A percentile compares a stretch with the other conserved stretches of the same genome.
Evolutionary conservation across 1,284 basidiomycete genomes (phyloP).

Genomic region (Sanghuangporus sanghuang): DNA sequence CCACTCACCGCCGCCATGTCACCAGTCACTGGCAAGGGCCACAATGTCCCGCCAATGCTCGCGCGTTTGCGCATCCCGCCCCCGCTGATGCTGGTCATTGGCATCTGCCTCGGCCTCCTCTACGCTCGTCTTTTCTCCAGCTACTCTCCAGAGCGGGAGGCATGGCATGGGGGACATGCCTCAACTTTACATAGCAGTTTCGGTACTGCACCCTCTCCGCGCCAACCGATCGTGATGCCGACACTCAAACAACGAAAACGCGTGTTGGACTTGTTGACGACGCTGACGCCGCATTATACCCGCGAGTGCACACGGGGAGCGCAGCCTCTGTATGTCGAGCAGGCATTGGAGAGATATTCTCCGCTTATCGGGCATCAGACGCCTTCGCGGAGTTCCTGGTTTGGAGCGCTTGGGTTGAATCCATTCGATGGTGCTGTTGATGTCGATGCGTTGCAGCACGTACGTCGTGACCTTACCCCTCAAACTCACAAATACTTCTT

Average conservation of each 20-base stretch:
- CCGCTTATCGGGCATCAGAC: constrained; percentile 75
- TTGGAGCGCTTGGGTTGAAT: constrained; percentile 46
- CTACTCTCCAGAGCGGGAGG: constrained; percentile 4
- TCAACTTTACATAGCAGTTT: constrained; percentile 33
- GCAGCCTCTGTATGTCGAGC: constrained; percentile 79
- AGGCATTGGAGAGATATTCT: constrained; percentile 80
- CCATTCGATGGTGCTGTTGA: constrained; percentile 40
- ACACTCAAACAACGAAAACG: constrained; percentile 77
- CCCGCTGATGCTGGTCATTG: constrained; percentile 16
- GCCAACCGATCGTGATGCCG: constrained; percentile 61
- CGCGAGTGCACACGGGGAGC: constrained; percentile 82
- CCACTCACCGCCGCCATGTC: constrained; percentile 6
- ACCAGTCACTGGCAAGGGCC: neutral
- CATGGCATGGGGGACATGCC: constrained; percentile 52
- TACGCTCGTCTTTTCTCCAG: constrained; percentile 12
- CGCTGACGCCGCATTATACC: constrained; percentile 85
- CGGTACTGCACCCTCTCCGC: constrained; percentile 39
- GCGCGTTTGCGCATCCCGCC: constrained; percentile 13
- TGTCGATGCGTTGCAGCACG: constrained; percentile 30
- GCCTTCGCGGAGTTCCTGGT: constrained; percentile 57
- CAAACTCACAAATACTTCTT: constrained; percentile 94
- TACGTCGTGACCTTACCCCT: constrained; percentile 39
- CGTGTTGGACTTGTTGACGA: constrained; percentile 80
- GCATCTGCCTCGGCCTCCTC: constrained; percentile 16
- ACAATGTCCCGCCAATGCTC: neutral